Conservation (phyloP, 768 basidiomycete species). For the Calocybe cyanea region DNA sequence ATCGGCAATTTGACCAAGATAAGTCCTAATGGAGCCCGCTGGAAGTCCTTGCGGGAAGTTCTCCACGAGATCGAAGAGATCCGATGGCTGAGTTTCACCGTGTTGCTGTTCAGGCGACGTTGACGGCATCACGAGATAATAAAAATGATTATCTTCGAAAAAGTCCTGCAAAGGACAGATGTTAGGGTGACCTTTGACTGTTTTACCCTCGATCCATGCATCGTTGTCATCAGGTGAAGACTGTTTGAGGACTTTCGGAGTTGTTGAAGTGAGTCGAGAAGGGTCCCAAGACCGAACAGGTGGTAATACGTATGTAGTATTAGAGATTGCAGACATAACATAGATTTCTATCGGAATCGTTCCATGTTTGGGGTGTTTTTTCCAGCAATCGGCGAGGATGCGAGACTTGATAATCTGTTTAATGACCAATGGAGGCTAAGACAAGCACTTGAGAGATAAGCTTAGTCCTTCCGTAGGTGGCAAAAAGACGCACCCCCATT, state of each 20-base stretch:
- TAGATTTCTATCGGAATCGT: slow-evolving; percentile 98
- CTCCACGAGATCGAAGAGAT: slow-evolving; percentile 96
- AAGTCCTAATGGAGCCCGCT: slow-evolving; percentile 66
- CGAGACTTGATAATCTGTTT: slow-evolving; percentile 99
- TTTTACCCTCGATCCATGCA: slow-evolving; percentile 65
- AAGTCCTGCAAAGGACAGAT: slow-evolving; percentile 94
- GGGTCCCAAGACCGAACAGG: slow-evolving; percentile 84
- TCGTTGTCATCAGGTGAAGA: slow-evolving; percentile 20
- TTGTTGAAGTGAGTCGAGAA: slow-evolving; percentile 36
- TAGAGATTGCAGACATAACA: slow-evolving; percentile 87
- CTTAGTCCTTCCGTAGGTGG: slow-evolving; percentile 8
- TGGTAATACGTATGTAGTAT: slow-evolving; percentile 76
- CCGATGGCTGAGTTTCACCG: slow-evolving; percentile 58
- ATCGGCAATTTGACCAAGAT: slow-evolving; percentile 93
- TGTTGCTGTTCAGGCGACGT: slow-evolving; percentile 55
- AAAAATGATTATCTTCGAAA: slow-evolving; percentile 95
- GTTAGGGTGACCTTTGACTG: slow-evolving; percentile 88
- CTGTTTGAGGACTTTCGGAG: slow-evolving; percentile 13
- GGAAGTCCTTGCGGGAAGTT: slow-evolving; percentile 82
- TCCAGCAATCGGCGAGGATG: slow-evolving; percentile 99
- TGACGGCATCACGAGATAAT: slow-evolving; percentile 88
- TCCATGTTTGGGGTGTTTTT: slow-evolving; percentile 90
- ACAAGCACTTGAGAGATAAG: slow-evolving; percentile 18
- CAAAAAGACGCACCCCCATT: slow-evolving; percentile 65
- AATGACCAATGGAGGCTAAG: slow-evolving; percentile 84